Base-by-base conservation (phyloP, 1,139 yeast genomes). In the Pichia sp. region DNA sequence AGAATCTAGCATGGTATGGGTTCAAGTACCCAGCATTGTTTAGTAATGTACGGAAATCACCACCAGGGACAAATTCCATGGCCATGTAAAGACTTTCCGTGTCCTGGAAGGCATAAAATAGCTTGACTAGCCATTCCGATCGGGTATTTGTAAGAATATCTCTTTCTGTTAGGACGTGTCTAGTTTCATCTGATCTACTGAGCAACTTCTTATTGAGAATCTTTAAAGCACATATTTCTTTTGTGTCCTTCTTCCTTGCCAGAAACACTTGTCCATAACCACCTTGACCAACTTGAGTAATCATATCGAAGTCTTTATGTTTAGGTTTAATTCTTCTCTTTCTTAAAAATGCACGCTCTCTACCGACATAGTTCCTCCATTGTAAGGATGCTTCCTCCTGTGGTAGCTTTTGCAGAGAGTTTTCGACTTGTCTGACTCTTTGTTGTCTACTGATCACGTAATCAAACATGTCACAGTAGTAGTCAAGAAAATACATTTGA, bases 21-120 rank as follows among this genome's bases (percentile, higher is more conserved):
- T 85, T 85, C 50, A 93, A 66, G 41, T 84, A 84, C 24, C 95
- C 95, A 6, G 97, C 88, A 56, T 88, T 91, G 60, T 87, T 88
- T 48, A 93, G 72, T 46, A 93, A 65, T 1, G 98, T 93, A 56
- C 99, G 78, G 64, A 86, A 93, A 58, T 93, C 99, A 34, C 99
- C 99, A 41, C 99, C 99, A 5, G 98, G 96, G 9, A 93, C 98
- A 60, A 85, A 93, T 58, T 93, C 98, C 99, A 93, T 93, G 3
- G 98, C 98, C 52, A 93, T 68, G 51, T 85, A 93, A 27, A 93
- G 85, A 57, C 84, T 84, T 43, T 83, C 91, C 1, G 80, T 64
- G 59, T 91, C 97, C 58, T 93, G 99, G 63, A 93, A 93, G 3
- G 98, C 96, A 58, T 93, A 93, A 41, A 87, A 68, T 39, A 93